Percentiles rank a stretch among this genome's conserved stretches.
These are phyloP conservation scores for Globisporangium uncinulatum DNA, from an alignment of 352 stramenopile genomes.

Conservation along the genomic window DNA sequence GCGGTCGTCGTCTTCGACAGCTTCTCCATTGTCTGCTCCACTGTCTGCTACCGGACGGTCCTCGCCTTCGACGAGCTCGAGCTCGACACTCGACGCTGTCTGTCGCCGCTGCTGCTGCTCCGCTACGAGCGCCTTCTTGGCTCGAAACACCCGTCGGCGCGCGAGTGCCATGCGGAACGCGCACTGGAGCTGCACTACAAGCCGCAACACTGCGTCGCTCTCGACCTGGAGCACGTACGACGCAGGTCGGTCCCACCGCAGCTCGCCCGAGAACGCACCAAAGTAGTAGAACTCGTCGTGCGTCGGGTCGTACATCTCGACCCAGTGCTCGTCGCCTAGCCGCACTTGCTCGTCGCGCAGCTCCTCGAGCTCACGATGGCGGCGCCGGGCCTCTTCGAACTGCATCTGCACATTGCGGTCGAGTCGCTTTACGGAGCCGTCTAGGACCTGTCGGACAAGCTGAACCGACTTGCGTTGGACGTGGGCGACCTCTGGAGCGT, in stretches of 20 bases:
- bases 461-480: constrained; percentile 7
- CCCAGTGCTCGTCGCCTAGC: constrained; percentile 31
- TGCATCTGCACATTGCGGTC: constrained; percentile 20
- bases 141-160: constrained; percentile 26
- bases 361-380: constrained; percentile 21
- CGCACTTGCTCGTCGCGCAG: constrained; percentile 22
- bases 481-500: too few species aligned
- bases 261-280: constrained; percentile 27
- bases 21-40: too few species aligned
- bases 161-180: constrained; percentile 43
- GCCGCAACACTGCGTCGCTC: constrained; percentile 32
- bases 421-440: constrained; percentile 18
- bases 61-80: neutral
- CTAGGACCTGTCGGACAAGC: constrained; percentile 17
- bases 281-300: constrained; percentile 51
- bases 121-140: constrained; percentile 19
- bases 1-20: neutral
- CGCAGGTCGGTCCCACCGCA: constrained; percentile 35
- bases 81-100: neutral
- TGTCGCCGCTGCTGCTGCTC: constrained; percentile 1
- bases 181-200: constrained; percentile 43
- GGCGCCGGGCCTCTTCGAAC: constrained; percentile 20
- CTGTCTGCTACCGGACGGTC: too few species aligned
- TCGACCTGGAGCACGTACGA: constrained; percentile 28
- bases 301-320: constrained; percentile 47